These are phyloP conservation scores for Corchorus olitorius DNA, from an alignment of 345 rosid genomes.

Conservation along the genomic window DNA sequence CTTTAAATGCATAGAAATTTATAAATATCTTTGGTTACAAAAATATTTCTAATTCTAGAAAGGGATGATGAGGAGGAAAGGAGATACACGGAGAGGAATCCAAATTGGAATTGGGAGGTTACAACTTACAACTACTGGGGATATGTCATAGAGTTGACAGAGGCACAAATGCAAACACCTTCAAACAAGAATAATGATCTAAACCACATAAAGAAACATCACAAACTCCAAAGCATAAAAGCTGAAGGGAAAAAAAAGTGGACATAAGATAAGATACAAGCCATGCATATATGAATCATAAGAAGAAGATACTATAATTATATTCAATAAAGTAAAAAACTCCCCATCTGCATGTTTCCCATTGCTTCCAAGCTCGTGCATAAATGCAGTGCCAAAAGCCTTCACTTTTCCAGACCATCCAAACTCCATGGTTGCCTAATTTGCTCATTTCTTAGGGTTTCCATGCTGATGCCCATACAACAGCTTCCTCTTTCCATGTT, in stretches of 20 bases:
- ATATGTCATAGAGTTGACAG: constrained; percentile 25
- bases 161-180: constrained; percentile 50
- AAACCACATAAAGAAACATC: constrained; percentile 35
- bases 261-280: constrained; percentile 31
- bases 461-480: constrained; percentile 81
- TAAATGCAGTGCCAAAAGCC: constrained; percentile 12
- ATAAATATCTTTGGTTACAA: neutral
- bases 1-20: neutral
- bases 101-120: constrained; percentile 24
- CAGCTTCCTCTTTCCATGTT: constrained; percentile 74
- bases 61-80: neutral
- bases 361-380: constrained; percentile 15
- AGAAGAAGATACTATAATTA: neutral
- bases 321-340: neutral
- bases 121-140: neutral
- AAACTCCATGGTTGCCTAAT: neutral
- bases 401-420: neutral
- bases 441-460: constrained; percentile 49
- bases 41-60: constrained; percentile 22
- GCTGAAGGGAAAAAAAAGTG: constrained; percentile 9
- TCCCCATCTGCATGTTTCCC: constrained; percentile 23
- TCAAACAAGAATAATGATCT: constrained; percentile 57
- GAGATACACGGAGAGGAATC: constrained; percentile 27
- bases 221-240: constrained; percentile 60
- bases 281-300: constrained; percentile 23